A percentile compares a stretch with the other conserved stretches of the same genome.
Evolutionary conservation across 164 flowering plant species (phyloP).

Genomic region (Nymphaea colorata): DNA sequence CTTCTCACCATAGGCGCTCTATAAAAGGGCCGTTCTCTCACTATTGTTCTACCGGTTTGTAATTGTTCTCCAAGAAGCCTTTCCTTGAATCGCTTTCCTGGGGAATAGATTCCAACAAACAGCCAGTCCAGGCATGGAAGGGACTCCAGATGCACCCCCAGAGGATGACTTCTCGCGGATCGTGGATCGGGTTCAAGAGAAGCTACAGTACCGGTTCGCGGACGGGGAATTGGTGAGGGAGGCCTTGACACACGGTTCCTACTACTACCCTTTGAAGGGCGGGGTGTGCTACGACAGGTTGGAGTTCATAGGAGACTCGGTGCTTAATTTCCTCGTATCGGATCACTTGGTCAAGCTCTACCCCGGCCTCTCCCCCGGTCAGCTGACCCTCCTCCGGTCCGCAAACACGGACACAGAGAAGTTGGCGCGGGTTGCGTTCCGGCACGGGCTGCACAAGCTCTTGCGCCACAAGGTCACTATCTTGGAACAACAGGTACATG

Average conservation of each 20-base stretch:
- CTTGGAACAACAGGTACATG: constrained; percentile 26
- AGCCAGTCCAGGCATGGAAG: background rate
- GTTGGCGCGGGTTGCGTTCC: constrained; percentile 4
- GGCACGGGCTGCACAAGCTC: constrained; percentile 6
- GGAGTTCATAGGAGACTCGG: constrained; percentile 11
- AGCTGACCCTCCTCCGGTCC: constrained; percentile 9
- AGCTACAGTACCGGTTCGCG: constrained; percentile 9
- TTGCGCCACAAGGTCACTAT: constrained; percentile 27
- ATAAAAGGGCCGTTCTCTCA: background rate
- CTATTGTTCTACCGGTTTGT: background rate
- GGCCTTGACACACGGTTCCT: constrained; percentile 16
- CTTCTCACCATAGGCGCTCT: background rate
- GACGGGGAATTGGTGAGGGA: constrained; percentile 5
- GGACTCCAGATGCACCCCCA: background rate
- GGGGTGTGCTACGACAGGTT: constrained; percentile 8
- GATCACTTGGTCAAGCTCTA: constrained; percentile 2
- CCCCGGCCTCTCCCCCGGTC: constrained; percentile 9
- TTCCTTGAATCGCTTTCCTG: background rate
- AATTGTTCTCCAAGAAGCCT: background rate
- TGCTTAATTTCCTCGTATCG: constrained; percentile 3
- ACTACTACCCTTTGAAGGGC: constrained; percentile 1
- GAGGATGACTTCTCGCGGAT: background rate
- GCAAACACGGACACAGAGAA: constrained; percentile 13
- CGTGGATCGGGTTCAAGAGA: constrained; percentile 4
- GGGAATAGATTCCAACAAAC: too few species aligned